These are phyloP conservation scores for Conoideocrella luteorostrata DNA, from an alignment of 2,329 filamentous ascomycete genomes.

Conservation along the genomic window DNA sequence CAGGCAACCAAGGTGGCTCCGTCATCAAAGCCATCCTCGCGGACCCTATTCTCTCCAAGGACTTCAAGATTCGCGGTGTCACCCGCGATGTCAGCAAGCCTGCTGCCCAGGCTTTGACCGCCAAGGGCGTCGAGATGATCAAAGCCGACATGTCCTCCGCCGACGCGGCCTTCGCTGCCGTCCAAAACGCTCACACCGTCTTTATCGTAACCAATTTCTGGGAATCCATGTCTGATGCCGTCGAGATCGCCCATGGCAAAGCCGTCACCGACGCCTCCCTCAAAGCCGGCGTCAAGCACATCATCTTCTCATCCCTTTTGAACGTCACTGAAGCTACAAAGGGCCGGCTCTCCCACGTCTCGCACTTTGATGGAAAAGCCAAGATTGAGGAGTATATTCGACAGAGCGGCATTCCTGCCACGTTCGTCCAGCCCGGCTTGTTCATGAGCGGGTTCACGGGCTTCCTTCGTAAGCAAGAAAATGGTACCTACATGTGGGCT, in stretches of 20 bases:
- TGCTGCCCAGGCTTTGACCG: conserved; percentile 29
- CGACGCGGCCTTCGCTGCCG: conserved; percentile 26
- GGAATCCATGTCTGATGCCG: conserved; percentile 25
- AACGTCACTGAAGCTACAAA: conserved; percentile 30
- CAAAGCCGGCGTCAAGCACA: conserved; percentile 35
- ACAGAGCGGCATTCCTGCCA: conserved; percentile 36
- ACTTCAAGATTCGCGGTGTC: conserved; percentile 39
- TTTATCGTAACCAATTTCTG: conserved; percentile 35
- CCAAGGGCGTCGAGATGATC: conserved; percentile 37
- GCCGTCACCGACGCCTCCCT: conserved; percentile 39
- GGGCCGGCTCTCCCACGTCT: conserved; percentile 31
- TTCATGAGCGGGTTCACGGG: conserved; percentile 47
- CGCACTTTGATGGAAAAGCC: conserved; percentile 52
- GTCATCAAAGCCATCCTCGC: conserved; percentile 38
- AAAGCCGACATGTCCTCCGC: conserved; percentile 35
- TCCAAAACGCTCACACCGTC: conserved; percentile 37
- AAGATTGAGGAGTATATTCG: conserved; percentile 52
- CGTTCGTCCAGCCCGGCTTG: conserved; percentile 45
- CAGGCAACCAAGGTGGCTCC: conserved; percentile 43
- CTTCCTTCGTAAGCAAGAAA: conserved; percentile 21
- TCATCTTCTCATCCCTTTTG: conserved; percentile 40
- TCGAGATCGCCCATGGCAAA: conserved; percentile 37
- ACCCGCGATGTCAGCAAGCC: conserved; percentile 38
- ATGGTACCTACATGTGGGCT: conserved; percentile 21
- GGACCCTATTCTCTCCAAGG: conserved; percentile 36